Base-by-base conservation (phyloP, 768 basidiomycete species). In the Gyrodon lividus region DNA sequence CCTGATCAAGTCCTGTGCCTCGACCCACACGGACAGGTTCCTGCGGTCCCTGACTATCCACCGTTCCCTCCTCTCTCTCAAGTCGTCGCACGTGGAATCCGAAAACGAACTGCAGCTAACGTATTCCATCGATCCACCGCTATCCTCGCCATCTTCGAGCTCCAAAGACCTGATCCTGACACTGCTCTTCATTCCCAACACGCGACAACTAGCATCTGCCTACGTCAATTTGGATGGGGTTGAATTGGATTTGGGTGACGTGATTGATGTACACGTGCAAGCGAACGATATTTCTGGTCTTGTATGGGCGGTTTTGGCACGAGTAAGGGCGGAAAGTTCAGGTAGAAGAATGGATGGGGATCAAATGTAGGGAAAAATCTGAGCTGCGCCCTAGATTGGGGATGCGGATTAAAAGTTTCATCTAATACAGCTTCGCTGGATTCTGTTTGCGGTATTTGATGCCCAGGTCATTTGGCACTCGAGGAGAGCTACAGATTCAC, bases 31-130 rank as follows among this genome's bases (percentile, higher is more conserved):
- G 40, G 4, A 30, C 55, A 92, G 92, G 89, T 87, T 85, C 58
- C 83, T 81, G 4, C 81, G 83, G 0, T 82, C 86, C 0, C 74
- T 90, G 38, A 68, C 74, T 2, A 68, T 90, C 6, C 88, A 94
- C 54, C 80, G 78, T 20, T 76, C 79, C 0, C 69, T 90, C 13
- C 72, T 81, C 39, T 78, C 78, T 39, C 77, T 93, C 55, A 72
- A 79, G 48, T 79, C 82, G 9, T 80, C 79, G 5, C 74, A 80
- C 24, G 72, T 78, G 1, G 77, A 76, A 23, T 83, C 89, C 1
- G 88, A 90, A 52, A 90, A 92, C 67, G 89, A 92, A 63, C 74
- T 92, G 23, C 79, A 81, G 24, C 73, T 94, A 39, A 80, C 79
- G 8, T 94, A 93, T 66, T 67, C 61, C 41, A 61, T 89, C 46